Evolutionary conservation across 176 grass and related monocot genomes (phyloP).

Genomic region (Zoysia pacifica): DNA sequence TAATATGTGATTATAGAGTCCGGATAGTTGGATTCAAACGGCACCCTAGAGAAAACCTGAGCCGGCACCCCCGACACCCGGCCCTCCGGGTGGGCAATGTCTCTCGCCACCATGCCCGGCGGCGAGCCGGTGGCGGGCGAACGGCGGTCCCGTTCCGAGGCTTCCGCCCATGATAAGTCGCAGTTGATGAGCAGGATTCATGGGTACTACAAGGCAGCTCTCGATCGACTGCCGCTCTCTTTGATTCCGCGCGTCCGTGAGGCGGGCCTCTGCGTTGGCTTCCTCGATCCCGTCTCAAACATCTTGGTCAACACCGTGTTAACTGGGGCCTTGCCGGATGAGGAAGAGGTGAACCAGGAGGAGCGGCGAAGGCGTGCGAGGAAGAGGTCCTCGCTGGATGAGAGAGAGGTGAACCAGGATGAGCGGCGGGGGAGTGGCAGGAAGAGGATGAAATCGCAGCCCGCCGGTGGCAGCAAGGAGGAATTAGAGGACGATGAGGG

Average conservation of each 20-base stretch:
- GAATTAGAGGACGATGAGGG: no score
- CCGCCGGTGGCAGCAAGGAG: neutral
- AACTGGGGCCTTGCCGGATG: neutral
- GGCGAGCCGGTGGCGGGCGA: neutral
- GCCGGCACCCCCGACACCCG: no score
- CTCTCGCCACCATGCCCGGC: neutral
- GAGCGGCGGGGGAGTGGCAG: neutral
- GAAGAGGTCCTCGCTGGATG: neutral
- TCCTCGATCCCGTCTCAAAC: neutral
- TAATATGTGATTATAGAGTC: no score
- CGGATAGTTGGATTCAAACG: no score
- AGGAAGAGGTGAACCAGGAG: neutral
- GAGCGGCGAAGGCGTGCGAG: neutral
- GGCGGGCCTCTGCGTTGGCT: neutral
- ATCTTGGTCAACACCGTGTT: neutral
- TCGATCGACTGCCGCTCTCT: neutral
- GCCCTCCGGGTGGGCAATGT: neutral
- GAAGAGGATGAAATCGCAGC: neutral
- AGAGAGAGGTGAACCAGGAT: neutral
- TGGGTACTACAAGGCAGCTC: neutral
- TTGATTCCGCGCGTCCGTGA: neutral
- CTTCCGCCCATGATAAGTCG: neutral
- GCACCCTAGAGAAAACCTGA: no score
- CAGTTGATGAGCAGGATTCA: neutral
- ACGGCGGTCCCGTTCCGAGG: no score